Evolutionary conservation across 2,329 filamentous ascomycete genomes (phyloP), one percentile per base, ranked within the genome.

Genomic region (Teratosphaeriaceae sp.): DNA sequence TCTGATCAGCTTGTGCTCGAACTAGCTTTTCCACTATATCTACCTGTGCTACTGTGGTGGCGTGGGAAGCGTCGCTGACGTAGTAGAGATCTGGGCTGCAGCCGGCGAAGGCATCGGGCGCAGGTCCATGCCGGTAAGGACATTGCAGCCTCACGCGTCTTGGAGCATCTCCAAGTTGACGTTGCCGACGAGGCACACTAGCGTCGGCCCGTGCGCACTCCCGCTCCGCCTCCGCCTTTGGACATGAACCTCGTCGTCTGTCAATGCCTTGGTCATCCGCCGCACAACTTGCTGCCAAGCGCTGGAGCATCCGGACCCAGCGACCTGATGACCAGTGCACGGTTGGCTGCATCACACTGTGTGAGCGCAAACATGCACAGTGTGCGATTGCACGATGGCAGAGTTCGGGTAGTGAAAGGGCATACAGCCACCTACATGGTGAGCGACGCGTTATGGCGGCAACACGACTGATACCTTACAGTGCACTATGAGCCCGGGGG

Each of bases 361-460:
- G 40, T 43, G 24, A 37, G 40, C 24, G 27, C 37, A 3, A 42
- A 34, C 5, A 46, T 48, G 21, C 51, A 52, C 16, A 44, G 46
- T 38, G 37, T 56, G 5, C 37, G 48, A 18, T 41, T 52, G 40
- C 48, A 49, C 43, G 36, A n/a, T 50, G 19, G 52, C 55, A 44
- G 40, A 52, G 34, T 56, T 54, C 27, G 46, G 37, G 12, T 48
- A 43, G 40, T 45, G 35, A 44, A n/a, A n/a, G n/a, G n/a, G n/a
- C n/a, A n/a, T n/a, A n/a, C n/a, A n/a, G n/a, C n/a, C n/a, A n/a
- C n/a, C n/a, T n/a, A n/a, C n/a, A n/a, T n/a, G n/a, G n/a, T n/a
- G n/a, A n/a, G n/a, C n/a, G n/a, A n/a, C n/a, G n/a, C n/a, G n/a
- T n/a, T n/a, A n/a, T n/a, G n/a, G n/a, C n/a, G n/a, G n/a, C n/a